Conservation (phyloP, 345 rosid species). For the Abelmoschus esculentus region DNA sequence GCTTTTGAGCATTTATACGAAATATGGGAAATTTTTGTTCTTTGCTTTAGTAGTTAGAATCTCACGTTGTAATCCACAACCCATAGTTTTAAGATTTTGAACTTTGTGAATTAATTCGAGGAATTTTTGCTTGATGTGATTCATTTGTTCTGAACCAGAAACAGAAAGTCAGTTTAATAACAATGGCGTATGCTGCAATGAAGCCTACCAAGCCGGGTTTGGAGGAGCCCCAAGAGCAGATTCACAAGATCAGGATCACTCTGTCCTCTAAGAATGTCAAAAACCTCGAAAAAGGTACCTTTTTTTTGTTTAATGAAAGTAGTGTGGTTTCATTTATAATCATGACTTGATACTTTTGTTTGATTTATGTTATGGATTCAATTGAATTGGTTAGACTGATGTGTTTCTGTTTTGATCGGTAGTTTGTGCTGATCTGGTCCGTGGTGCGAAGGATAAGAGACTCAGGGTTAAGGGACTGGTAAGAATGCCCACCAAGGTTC, state of each 20-base stretch:
- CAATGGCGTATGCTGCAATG: slow-evolving; percentile 41
- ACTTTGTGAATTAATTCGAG: not conserved
- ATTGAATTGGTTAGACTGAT: not conserved
- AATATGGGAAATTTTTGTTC: not conserved
- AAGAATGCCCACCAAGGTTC: slow-evolving; percentile 57
- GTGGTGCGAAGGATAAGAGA: slow-evolving; percentile 52
- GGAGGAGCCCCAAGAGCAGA: slow-evolving; percentile 54
- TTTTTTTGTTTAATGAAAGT: not conserved
- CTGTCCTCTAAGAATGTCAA: slow-evolving; percentile 69
- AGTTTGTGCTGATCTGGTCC: slow-evolving; percentile 52
- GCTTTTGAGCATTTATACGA: not conserved
- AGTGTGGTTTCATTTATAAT: not conserved
- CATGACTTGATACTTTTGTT: too few relatives aligned
- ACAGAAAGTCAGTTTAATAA: not conserved
- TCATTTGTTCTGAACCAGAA: not conserved
- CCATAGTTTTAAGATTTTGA: not conserved
- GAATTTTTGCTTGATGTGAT: not conserved
- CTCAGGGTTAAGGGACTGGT: slow-evolving; percentile 54
- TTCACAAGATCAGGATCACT: slow-evolving; percentile 71
- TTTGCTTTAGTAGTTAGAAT: not conserved
- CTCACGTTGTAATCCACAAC: not conserved
- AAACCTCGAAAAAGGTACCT: slow-evolving; percentile 60
- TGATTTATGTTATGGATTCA: not conserved
- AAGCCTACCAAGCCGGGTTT: slow-evolving; percentile 50
- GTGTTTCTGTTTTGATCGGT: not conserved